phyloP scores from a whole-genome alignment of 129 eudicot genomes.

The Glebionis coronaria region DNA sequence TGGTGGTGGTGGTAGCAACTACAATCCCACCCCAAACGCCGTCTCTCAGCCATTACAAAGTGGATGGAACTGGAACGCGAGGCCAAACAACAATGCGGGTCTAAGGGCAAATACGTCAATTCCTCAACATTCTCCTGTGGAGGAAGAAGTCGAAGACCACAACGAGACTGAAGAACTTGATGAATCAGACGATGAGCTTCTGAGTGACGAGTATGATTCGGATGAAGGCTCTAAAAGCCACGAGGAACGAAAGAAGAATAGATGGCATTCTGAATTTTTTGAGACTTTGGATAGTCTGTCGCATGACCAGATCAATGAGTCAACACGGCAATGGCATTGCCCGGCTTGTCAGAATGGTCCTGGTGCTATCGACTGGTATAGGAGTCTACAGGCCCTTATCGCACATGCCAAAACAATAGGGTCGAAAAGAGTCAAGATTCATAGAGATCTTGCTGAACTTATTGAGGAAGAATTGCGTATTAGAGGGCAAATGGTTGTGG shows the following conservation, averaged over 20 bases:
- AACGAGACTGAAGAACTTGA: constrained; percentile 37
- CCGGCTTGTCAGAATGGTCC: constrained; percentile 89
- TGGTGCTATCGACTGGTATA: constrained; percentile 81
- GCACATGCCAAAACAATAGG: constrained; percentile 84
- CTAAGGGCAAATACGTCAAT: background rate
- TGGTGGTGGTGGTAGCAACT: constrained; percentile 20
- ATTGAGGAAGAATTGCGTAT: constrained; percentile 69
- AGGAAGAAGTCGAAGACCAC: constrained; percentile 28
- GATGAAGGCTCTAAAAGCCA: constrained; percentile 65
- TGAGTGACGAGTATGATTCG: constrained; percentile 58
- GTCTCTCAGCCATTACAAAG: constrained; percentile 56
- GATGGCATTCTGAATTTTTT: constrained; percentile 53
- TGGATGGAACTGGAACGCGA: constrained; percentile 61
- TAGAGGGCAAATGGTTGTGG: constrained; percentile 51
- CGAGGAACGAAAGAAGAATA: constrained; percentile 53
- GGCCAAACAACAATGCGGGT: constrained; percentile 36
- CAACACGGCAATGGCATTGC: constrained; percentile 80
- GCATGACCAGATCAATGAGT: constrained; percentile 53
- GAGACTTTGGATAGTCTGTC: constrained; percentile 45
- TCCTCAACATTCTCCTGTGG: constrained; percentile 10
- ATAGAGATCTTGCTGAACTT: constrained; percentile 63
- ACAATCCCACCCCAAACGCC: constrained; percentile 19
- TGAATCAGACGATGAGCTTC: constrained; percentile 64
- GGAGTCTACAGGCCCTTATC: constrained; percentile 62
- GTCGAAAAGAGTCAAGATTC: constrained; percentile 69